Evolutionary conservation across 805 yeast genomes (phyloP), one percentile per base, ranked within the genome.

Genomic region (Lachancea quebecensis): DNA sequence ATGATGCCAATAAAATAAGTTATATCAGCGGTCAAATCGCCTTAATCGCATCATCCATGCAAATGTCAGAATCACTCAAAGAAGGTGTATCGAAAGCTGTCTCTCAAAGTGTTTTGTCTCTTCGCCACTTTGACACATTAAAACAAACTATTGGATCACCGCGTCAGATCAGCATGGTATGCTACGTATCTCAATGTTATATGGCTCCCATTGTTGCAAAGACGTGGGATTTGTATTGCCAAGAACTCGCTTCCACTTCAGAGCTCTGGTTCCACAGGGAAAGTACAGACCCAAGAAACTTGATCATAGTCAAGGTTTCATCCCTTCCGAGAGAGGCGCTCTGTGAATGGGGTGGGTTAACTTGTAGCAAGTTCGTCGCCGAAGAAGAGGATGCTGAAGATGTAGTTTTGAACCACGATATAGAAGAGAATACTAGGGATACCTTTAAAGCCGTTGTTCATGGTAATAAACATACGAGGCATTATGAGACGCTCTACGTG

Each of bases 11-110:
- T 45, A 65, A 72, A 25, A 63, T 79, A 7, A 81, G 83, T 2
- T 70, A 73, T 32, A 61, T 90, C 10, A 86, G 97, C 41, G 99
- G 99, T 0, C 98, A 93, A 67, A 90, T 93, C 33, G 95, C 96
- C 1, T 68, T 93, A 34, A 61, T 82, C 1, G 97, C 99, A 0
- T 63, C 77, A 1, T 62, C 77, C 10, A 85, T 91, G 90, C 72
- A 65, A 2, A 54, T 85, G 33, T 42, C 58, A 6, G 42, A 39
- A n/a, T 10, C 38, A 4, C 17, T 38, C 7, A 10, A 28, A 3
- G 36, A 30, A 2, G 27, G 45, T 5, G 25, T 32, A n/a, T 29
- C 17, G 10, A 31, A 35, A 2, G 54, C 41, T 12, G 44, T 50
- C 1, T 56, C 53, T 16, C 75, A 78, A 42, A 58, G 79, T 0